phyloP scores from a whole-genome alignment of 768 basidiomycete species.

The Agrocybe pediades region DNA sequence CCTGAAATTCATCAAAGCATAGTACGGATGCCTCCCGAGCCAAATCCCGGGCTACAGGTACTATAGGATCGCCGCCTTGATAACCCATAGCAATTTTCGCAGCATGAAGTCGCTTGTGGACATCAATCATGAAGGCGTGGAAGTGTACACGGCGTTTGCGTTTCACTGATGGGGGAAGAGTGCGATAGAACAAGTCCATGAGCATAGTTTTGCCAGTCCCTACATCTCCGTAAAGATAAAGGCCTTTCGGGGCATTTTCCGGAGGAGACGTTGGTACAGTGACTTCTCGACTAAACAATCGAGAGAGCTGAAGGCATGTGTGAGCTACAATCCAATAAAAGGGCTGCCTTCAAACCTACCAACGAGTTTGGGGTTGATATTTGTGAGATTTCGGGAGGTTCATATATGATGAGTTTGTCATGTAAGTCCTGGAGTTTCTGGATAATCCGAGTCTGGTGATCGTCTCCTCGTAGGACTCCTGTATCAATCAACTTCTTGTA shows the following conservation, averaged over 20 bases:
- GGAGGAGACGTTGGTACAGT: conserved; percentile 42
- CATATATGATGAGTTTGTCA: conserved; percentile 66
- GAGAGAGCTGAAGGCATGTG: conserved; percentile 42
- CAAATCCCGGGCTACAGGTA: conserved; percentile 84
- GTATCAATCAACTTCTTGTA: conserved; percentile 47
- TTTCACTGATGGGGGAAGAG: conserved; percentile 66
- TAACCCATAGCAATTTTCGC: conserved; percentile 73
- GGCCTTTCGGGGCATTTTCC: conserved; percentile 70
- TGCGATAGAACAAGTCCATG: conserved; percentile 95
- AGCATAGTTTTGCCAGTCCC: conserved; percentile 99
- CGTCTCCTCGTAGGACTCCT: conserved; percentile 68
- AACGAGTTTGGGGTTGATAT: conserved; percentile 38
- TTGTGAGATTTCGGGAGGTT: conserved; percentile 64
- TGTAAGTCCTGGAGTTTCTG: conserved; percentile 81
- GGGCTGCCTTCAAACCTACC: conserved; percentile 26
- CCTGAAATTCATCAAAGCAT: conserved; percentile 99
- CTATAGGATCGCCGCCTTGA: conserved; percentile 78
- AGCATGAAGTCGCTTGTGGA: conserved; percentile 89
- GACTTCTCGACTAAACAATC: conserved; percentile 43
- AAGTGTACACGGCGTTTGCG: conserved; percentile 93
- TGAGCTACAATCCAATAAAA: conserved; percentile 13
- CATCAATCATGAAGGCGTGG: conserved; percentile 99
- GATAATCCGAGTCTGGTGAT: conserved; percentile 84
- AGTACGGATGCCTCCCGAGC: conserved; percentile 83
- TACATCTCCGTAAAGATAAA: conserved; percentile 96